A percentile compares a stretch with the other conserved stretches of the same genome.
phyloP scores from a whole-genome alignment of 2,329 filamentous ascomycete genomes.

The Periconia macrospinosa region DNA sequence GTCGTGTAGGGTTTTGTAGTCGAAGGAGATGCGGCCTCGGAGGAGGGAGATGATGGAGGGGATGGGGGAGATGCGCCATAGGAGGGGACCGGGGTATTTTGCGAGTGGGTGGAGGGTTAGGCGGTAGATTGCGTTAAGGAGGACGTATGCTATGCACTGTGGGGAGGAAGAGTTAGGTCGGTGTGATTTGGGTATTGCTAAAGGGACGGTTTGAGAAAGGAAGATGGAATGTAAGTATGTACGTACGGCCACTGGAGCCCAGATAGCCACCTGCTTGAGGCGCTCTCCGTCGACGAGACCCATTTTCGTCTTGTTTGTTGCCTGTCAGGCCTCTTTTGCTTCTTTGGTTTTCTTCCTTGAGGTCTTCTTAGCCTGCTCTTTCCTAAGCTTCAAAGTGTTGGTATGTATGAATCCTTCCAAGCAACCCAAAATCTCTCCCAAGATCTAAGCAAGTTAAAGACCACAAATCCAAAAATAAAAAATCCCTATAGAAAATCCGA shows the following conservation, averaged over 20 bases:
- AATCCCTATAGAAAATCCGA: no score
- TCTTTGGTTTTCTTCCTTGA: no score
- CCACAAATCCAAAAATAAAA: no score
- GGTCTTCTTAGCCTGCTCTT: no score
- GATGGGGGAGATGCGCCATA: conserved; percentile 32
- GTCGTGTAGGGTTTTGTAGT: conserved; percentile 34
- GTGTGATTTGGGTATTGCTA: no score
- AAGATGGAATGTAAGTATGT: background rate
- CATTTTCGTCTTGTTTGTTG: no score
- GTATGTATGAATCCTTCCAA: no score
- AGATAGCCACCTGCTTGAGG: conserved; percentile 23
- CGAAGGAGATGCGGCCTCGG: conserved; percentile 30
- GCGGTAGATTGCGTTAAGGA: conserved; percentile 26
- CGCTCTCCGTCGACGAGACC: conserved; percentile 29
- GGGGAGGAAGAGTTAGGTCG: conserved; percentile 11
- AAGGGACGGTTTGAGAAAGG: background rate
- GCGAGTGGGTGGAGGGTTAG: conserved; percentile 34
- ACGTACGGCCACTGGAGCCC: conserved; percentile 27
- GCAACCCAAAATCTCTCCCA: no score
- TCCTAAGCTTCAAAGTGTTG: no score
- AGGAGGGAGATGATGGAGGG: conserved; percentile 30
- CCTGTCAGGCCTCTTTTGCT: no score
- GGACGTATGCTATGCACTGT: conserved; percentile 20
- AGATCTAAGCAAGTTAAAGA: no score
- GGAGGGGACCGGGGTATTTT: conserved; percentile 31